These are phyloP conservation scores for Diaporthe ilicicola DNA, from an alignment of 2,329 filamentous ascomycete genomes.

Conservation along the genomic window DNA sequence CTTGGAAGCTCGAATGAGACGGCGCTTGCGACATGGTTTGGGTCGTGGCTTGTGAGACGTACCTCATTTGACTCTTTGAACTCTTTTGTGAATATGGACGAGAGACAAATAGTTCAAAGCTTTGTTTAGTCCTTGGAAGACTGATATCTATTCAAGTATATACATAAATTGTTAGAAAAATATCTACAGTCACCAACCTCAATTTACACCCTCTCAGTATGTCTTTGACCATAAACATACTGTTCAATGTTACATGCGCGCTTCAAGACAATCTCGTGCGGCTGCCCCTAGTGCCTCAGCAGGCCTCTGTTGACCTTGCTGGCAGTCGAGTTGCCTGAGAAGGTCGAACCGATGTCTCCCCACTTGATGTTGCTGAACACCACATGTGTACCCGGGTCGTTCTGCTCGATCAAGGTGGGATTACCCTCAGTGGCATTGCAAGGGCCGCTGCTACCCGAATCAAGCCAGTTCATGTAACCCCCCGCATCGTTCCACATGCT, in stretches of 20 bases:
- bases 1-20: too few relatives aligned
- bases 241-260: constrained; percentile 26
- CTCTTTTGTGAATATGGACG: too few relatives aligned
- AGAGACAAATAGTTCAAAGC: background rate
- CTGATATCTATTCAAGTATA: background rate
- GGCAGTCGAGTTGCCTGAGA: background rate
- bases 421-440: constrained; percentile 58
- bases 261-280: constrained; percentile 28
- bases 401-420: constrained; percentile 52
- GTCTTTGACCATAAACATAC: background rate
- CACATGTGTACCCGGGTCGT: constrained; percentile 53
- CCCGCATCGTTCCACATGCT: constrained; percentile 58
- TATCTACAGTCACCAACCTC: background rate
- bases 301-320: background rate
- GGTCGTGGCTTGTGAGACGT: too few relatives aligned
- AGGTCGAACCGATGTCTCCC: constrained; percentile 62
- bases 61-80: too few relatives aligned
- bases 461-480: constrained; percentile 60
- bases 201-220: background rate
- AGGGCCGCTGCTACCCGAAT: constrained; percentile 53
- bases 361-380: constrained; percentile 60
- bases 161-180: background rate
- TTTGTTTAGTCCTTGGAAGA: background rate
- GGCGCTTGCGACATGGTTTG: too few relatives aligned
- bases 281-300: background rate